A percentile compares a stretch with the other conserved stretches of the same genome.
phyloP scores from a whole-genome alignment of 257 asterid genomes.

The Plantago elongata region DNA sequence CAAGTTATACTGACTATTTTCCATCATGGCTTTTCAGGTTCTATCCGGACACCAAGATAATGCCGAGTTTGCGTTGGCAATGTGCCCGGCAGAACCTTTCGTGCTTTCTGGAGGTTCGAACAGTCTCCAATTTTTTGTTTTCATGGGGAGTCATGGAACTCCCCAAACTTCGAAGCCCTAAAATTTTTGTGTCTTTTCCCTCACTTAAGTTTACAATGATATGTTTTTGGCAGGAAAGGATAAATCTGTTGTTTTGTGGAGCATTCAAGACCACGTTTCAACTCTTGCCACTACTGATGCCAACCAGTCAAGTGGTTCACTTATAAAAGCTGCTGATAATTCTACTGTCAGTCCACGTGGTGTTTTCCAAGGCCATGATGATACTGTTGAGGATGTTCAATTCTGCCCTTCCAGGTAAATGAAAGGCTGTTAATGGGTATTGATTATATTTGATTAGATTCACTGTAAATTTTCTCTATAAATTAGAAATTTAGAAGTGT shows the following conservation, averaged over 20 bases:
- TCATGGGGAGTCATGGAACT: background rate
- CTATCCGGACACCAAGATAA: conserved; percentile 91
- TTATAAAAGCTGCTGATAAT: conserved; percentile 67
- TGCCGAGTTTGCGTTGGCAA: conserved; percentile 97
- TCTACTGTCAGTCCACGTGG: conserved; percentile 92
- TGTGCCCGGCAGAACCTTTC: conserved; percentile 94
- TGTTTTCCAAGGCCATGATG: conserved; percentile 77
- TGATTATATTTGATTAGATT: too few relatives aligned
- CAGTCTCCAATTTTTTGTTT: background rate
- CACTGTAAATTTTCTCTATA: background rate
- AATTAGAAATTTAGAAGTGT: too few relatives aligned
- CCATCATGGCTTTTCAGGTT: conserved; percentile 37
- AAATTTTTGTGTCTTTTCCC: background rate
- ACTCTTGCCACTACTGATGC: conserved; percentile 59
- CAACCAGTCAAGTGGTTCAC: conserved; percentile 53
- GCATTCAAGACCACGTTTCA: conserved; percentile 90
- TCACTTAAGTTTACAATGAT: background rate
- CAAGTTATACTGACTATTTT: background rate
- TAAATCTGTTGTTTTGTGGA: conserved; percentile 92
- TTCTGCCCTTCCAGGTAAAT: conserved; percentile 92
- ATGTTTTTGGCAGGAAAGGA: conserved; percentile 70
- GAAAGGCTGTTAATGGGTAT: background rate
- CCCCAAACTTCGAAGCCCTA: background rate
- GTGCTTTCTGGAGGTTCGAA: conserved; percentile 94
- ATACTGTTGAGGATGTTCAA: conserved; percentile 97